Evolutionary conservation across 768 basidiomycete genomes (phyloP).

Genomic region (Lyophyllum semitale): DNA sequence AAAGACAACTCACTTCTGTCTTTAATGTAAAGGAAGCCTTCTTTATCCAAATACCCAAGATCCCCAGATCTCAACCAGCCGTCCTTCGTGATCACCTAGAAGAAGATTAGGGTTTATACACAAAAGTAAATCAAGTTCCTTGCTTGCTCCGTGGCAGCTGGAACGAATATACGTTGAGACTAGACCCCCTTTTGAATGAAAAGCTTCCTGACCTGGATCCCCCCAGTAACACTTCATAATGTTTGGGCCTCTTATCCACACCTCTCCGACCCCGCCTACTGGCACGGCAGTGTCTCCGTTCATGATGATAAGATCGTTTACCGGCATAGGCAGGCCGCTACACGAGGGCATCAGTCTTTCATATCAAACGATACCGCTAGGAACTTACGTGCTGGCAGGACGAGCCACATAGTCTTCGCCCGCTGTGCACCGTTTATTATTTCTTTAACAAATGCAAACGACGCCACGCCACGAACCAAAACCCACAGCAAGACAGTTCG

Average conservation of each 20-base stretch:
- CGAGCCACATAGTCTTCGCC: slow-evolving; percentile 55
- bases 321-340: slow-evolving; percentile 46
- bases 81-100: slow-evolving; percentile 42
- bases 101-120: too few species aligned
- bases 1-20: slow-evolving; percentile 42
- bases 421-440: slow-evolving; percentile 21
- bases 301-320: slow-evolving; percentile 49
- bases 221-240: slow-evolving; percentile 55
- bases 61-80: slow-evolving; percentile 53
- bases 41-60: slow-evolving; percentile 42
- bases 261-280: slow-evolving; percentile 36
- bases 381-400: slow-evolving; percentile 44
- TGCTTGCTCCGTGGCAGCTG: slow-evolving; percentile 31
- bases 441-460: neutral
- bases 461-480: slow-evolving; percentile 25
- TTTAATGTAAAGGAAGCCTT: slow-evolving; percentile 53
- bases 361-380: neutral
- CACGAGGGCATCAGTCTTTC: neutral
- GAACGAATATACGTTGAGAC: too few species aligned
- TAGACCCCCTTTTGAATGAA: neutral
- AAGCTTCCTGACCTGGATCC: slow-evolving; percentile 36
- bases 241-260: slow-evolving; percentile 49
- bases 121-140: too few species aligned
- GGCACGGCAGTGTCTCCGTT: slow-evolving; percentile 29
- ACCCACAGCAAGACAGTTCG: slow-evolving; percentile 46